Conservation (phyloP, 1,284 basidiomycete genomes). For the Trichosporon faecale region DNA sequence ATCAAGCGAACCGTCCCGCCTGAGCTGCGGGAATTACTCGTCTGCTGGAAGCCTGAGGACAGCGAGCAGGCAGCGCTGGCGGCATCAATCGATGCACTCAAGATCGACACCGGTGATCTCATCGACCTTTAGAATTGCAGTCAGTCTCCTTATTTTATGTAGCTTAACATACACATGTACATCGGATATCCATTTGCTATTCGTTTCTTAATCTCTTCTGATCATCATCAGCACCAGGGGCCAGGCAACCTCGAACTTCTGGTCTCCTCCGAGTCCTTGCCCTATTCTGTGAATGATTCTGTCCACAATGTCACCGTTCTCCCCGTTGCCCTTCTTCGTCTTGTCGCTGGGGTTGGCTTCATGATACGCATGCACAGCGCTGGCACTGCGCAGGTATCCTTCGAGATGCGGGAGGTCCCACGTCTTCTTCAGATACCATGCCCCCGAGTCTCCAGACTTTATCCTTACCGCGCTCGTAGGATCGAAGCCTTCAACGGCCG, state of each 20-base stretch:
- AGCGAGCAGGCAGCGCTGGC: background rate
- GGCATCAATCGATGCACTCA: background rate
- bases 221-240: conserved; percentile 65
- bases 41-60: conserved; percentile 19
- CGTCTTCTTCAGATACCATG: conserved; percentile 61
- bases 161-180: conserved; percentile 1
- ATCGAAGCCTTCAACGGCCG: conserved; percentile 40
- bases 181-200: background rate
- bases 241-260: conserved; percentile 64
- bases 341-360: conserved; percentile 64
- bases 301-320: conserved; percentile 61
- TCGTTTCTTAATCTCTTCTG: conserved; percentile 8
- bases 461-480: conserved; percentile 30
- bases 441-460: conserved; percentile 37
- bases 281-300: conserved; percentile 60
- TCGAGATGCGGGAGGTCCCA: conserved; percentile 66
- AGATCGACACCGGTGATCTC: background rate
- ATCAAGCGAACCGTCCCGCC: conserved; percentile 12
- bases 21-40: conserved; percentile 24
- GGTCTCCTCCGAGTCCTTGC: conserved; percentile 38
- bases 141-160: background rate
- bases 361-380: conserved; percentile 67
- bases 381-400: conserved; percentile 69
- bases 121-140: background rate
- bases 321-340: conserved; percentile 25